phyloP scores from a whole-genome alignment of 176 grass and related monocot genomes.

The Raddia guianensis region DNA sequence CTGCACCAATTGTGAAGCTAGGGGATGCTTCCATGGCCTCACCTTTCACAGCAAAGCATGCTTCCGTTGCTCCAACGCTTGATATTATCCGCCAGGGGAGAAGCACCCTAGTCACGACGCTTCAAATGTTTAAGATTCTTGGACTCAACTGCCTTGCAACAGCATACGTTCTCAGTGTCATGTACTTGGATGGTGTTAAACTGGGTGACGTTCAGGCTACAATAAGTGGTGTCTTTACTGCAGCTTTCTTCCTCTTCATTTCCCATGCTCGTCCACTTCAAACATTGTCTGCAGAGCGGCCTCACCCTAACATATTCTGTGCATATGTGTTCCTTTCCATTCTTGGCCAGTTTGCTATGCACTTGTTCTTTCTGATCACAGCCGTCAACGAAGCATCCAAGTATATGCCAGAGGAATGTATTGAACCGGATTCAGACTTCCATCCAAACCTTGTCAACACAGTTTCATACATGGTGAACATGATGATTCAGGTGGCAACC shows the following conservation, averaged over 20 bases:
- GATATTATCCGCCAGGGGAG: conserved; percentile 96
- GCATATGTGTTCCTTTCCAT: conserved; percentile 90
- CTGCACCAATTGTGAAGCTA: conserved; percentile 75
- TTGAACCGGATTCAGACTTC: conserved; percentile 91
- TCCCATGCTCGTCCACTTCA: conserved; percentile 91
- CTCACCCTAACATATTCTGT: conserved; percentile 96
- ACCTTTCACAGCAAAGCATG: conserved; percentile 98
- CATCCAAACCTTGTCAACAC: conserved; percentile 98
- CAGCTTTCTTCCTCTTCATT: conserved; percentile 99
- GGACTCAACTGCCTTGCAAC: conserved; percentile 97
- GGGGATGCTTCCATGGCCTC: conserved; percentile 99
- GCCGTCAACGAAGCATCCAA: conserved; percentile 88
- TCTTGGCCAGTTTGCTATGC: conserved; percentile 96
- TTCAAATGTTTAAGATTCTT: conserved; percentile 99
- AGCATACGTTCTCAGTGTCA: conserved; percentile 95
- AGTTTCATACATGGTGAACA: conserved; percentile 99
- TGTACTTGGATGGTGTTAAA: conserved; percentile 98
- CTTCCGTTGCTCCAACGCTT: conserved; percentile 84
- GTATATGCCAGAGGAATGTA: conserved; percentile 96
- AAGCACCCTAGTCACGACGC: conserved; percentile 94
- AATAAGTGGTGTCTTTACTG: conserved; percentile 93
- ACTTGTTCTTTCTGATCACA: conserved; percentile 80
- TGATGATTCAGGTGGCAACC: conserved; percentile 99
- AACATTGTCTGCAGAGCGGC: conserved; percentile 74
- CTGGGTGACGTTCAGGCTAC: conserved; percentile 97